Base-by-base conservation (phyloP, 2,329 filamentous ascomycete species). In the Trichoderma pleuroti region DNA sequence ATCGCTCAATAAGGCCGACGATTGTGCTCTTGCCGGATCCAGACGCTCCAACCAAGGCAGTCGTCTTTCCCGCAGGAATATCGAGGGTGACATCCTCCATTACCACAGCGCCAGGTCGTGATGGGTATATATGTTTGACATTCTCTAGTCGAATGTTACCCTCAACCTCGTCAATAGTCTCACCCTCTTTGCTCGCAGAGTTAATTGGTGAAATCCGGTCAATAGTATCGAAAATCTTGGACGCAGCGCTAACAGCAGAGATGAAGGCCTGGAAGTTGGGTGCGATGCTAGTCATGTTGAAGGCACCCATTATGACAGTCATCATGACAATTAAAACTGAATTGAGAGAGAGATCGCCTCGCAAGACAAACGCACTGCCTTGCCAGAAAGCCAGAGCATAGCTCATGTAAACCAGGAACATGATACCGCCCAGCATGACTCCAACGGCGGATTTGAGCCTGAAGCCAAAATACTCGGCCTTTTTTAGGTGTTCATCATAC, bases 11-110 rank as follows among this genome's bases (percentile, higher is more conserved):
- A 24, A 99, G 85, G 14, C 95, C 95, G 32, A 98, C 92, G 72
- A 98, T 94, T 0, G 96, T 98, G 76, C 92, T 95, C 82, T 98
- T 99, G 61, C 96, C 96, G 49, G 92, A 97, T 12, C 95, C 96
- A 12, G 95, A 98, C 0, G 95, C 93, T 71, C 96, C 96, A 7
- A 99, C 96, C 9, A 99, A 84, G 1, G 96, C 96, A 3, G 95
- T 97, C 21, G 92, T 94, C 83, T 97, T 97, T 24, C 95, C 94
- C 4, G 94, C 92, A 2, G 94, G 93, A 46, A 98, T 91, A 1
- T 86, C 81, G 2, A 99, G 87, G 70, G 85, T 92, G 70, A 98
- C 92, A 73, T 91, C 90, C 54, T 96, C 85, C 90, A 98, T 95
- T 49, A 98, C 92, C 2, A 90, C 88, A 5, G 97, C 94, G 76